Evolutionary conservation across 2,329 filamentous ascomycete genomes (phyloP), one percentile per base, ranked within the genome.

Genomic region (Colletotrichum sp.): DNA sequence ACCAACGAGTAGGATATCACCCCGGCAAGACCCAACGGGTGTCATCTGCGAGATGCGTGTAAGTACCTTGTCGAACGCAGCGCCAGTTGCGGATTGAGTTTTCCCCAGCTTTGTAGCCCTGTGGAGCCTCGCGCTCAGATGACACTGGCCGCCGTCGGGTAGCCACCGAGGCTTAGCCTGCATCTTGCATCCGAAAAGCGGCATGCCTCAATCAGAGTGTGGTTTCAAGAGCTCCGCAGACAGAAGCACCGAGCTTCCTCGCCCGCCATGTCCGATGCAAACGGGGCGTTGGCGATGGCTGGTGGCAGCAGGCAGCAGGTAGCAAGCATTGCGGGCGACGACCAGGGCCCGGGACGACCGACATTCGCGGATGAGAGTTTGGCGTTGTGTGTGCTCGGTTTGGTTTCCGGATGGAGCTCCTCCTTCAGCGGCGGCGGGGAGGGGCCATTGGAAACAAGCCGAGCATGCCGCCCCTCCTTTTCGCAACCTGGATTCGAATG

Each of bases 181-280:
- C 75, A 39, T 77, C 57, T 64, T 57, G 62, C 67, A 36, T 49
- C 24, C 59, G 71, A 73, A 55, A 62, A 52, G 60, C 39, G n/a
- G 67, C 21, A 55, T 70, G 52, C 67, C 18, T 77, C 66, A 55
- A 75, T 62, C 52, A 55, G 34, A 55, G 60, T 36, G 32, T 67
- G 75, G 71, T 77, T 75, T 75, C 71, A 75, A 71, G 67, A 68
- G 66, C 62, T 75, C 34, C 26, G 52, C 9, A 21, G 75, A 28
- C 57, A 59, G 36, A 39, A 8, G 72, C 71, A 71, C 59, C 21
- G 49, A 66, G 64, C 62, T 69, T 62, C 62, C 28, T 21, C 21
- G 18, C n/a, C 59, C 12, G 18, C 59, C 36, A 30, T 18, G 36
- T 30, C 32, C 13, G 59, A 65, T 26, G 26, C 16, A 64, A n/a